A percentile compares a stretch with the other conserved stretches of the same genome.
Evolutionary conservation across 2,329 filamentous ascomycete genomes (phyloP).

Genomic region (Acrocalymma vagum): DNA sequence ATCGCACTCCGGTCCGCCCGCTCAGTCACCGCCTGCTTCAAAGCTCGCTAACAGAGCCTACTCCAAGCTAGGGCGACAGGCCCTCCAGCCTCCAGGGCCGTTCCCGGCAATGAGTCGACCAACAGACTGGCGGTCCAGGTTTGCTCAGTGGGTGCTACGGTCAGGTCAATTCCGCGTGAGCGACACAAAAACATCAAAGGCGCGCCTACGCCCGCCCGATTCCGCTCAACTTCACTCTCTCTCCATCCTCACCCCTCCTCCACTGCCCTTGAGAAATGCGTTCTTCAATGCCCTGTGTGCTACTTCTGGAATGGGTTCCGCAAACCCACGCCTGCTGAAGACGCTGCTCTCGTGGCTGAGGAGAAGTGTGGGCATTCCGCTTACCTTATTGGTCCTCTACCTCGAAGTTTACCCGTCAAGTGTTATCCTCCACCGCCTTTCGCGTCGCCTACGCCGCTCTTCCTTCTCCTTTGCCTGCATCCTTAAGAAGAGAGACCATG

Average conservation of each 20-base stretch:
- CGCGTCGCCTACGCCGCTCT: conserved; percentile 36
- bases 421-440: conserved; percentile 45
- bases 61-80: no score
- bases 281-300: conserved; percentile 26
- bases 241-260: conserved; percentile 14
- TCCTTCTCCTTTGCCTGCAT: conserved; percentile 27
- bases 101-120: no score
- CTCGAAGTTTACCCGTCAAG: conserved; percentile 40
- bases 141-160: no score
- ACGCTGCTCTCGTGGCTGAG: conserved; percentile 38
- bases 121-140: no score
- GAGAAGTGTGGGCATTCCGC: conserved; percentile 33
- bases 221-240: no score
- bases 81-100: no score
- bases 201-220: no score
- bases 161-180: no score
- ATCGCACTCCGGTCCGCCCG: no score
- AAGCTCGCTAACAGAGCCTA: no score
- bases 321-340: conserved; percentile 36
- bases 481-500: conserved; percentile 23
- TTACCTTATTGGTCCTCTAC: conserved; percentile 37
- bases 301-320: conserved; percentile 45
- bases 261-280: conserved; percentile 34
- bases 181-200: no score
- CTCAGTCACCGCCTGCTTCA: no score